A percentile compares a stretch with the other conserved stretches of the same genome.
phyloP scores from a whole-genome alignment of 306 rosid genomes.

The Bauhinia variegata region DNA sequence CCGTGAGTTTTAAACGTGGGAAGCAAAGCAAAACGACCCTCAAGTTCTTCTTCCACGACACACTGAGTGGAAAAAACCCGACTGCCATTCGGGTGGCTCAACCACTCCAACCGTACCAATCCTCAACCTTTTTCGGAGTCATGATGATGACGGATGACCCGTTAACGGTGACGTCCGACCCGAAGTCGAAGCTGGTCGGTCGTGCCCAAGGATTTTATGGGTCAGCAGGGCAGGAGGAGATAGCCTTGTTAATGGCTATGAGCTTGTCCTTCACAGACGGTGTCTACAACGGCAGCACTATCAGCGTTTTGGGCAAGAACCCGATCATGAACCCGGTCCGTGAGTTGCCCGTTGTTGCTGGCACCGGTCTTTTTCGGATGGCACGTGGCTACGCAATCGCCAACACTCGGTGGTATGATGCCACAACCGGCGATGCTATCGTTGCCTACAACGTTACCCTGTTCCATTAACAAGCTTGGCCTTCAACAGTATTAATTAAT shows the following conservation, averaged over 20 bases:
- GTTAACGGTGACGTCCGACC: slow-evolving; percentile 68
- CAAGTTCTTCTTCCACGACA: slow-evolving; percentile 89
- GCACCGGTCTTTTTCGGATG: slow-evolving; percentile 75
- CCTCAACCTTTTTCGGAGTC: slow-evolving; percentile 55
- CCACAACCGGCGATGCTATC: slow-evolving; percentile 69
- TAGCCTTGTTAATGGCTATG: slow-evolving; percentile 67
- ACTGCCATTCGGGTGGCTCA: slow-evolving; percentile 65
- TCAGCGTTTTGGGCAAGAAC: slow-evolving; percentile 69
- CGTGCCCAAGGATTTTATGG: slow-evolving; percentile 84
- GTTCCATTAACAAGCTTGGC: slow-evolving; percentile 39
- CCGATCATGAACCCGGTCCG: slow-evolving; percentile 49
- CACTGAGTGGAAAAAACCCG: slow-evolving; percentile 64
- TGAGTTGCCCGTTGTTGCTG: slow-evolving; percentile 80
- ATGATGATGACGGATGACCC: slow-evolving; percentile 76
- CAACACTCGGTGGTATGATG: slow-evolving; percentile 51
- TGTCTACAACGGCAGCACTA: slow-evolving; percentile 60
- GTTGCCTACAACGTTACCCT: slow-evolving; percentile 77
- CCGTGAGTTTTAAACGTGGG: slow-evolving; percentile 3
- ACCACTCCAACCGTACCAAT: slow-evolving; percentile 42
- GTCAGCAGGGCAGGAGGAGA: slow-evolving; percentile 60
- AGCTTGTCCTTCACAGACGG: slow-evolving; percentile 64
- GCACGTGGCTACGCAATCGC: slow-evolving; percentile 79
- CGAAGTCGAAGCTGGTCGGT: slow-evolving; percentile 66
- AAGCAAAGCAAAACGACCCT: slow-evolving; percentile 60
- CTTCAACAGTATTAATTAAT: too few species aligned